phyloP scores from a whole-genome alignment of 352 stramenopile species.

The Globisporangium paddicum region DNA sequence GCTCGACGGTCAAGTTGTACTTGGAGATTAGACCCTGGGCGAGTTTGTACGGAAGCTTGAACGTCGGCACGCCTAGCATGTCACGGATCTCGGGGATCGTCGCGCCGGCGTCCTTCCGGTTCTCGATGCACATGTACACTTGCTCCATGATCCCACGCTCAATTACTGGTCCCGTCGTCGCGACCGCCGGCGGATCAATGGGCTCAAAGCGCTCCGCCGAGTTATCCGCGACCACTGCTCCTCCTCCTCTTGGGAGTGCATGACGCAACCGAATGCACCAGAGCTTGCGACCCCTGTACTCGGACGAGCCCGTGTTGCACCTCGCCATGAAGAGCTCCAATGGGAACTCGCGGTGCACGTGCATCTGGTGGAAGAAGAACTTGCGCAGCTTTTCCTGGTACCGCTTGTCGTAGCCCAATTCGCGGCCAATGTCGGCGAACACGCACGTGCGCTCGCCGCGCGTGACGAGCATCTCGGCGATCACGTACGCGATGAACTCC shows the following conservation, averaged over 20 bases:
- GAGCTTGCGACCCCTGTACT: constrained; percentile 65
- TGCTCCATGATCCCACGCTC: constrained; percentile 82
- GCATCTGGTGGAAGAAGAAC: constrained; percentile 78
- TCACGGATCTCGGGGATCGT: constrained; percentile 81
- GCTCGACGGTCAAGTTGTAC: constrained; percentile 73
- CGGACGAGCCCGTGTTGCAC: constrained; percentile 50
- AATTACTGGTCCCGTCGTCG: constrained; percentile 34
- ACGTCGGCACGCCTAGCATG: constrained; percentile 72
- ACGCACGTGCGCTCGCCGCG: constrained; percentile 69
- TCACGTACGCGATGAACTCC: constrained; percentile 46
- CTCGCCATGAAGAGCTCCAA: constrained; percentile 79
- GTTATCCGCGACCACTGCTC: constrained; percentile 4
- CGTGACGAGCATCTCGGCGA: constrained; percentile 57
- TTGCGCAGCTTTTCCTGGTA: constrained; percentile 80
- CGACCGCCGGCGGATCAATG: constrained; percentile 1
- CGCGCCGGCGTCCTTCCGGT: constrained; percentile 37
- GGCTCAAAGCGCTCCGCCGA: constrained; percentile 18
- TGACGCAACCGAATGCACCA: constrained; percentile 68
- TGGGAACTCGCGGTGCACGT: constrained; percentile 46
- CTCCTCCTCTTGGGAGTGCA: background rate
- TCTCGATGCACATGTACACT: constrained; percentile 58
- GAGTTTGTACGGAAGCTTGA: constrained; percentile 80
- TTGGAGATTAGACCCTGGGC: constrained; percentile 74
- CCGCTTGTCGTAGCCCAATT: constrained; percentile 70
- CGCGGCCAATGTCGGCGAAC: constrained; percentile 82